Evolutionary conservation across 2,329 filamentous ascomycete species (phyloP), one percentile per base, ranked within the genome.

Genomic region (Taxawa tesnikishii): DNA sequence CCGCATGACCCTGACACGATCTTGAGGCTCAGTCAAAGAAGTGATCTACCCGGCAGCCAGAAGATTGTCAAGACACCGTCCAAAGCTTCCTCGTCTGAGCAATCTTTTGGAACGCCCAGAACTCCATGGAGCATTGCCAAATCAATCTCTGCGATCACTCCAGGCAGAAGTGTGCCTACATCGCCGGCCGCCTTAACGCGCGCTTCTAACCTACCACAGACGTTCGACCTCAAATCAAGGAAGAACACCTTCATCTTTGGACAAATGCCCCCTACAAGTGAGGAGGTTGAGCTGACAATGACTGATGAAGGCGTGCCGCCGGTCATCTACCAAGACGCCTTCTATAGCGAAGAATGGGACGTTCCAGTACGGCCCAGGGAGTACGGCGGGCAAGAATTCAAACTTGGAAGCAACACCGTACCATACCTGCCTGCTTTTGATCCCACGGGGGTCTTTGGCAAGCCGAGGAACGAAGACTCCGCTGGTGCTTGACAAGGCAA

Each of bases 301-400:
- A 55, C 65, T 43, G 51, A 63, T n/a, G 55, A 65, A 36, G 66
- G 66, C 9, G 57, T 75, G 6, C 79, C 81, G 1, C 65, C 77
- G 36, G 68, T 81, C 10, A 69, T 94, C 29, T 92, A 94, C 41
- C 82, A 85, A 53, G 77, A 85, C 49, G 78, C 87, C 1, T 87
- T 79, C 47, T 96, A 94, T 50, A 82, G 85, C 44, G 68, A 82
- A 16, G 83, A 92, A 39, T 68, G 66, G 31, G 90, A 96, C 55
- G 80, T 94, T 0, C 85, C 87, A 9, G 68, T 78, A 24, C 71
- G 79, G 32, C 57, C 68, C 18, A 69, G 83, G 32, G 84, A 94
- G 54, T 96, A 94, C 57, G 88, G 82, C 5, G 88, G 88, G 3
- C 75, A 76, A 43, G 82, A 92, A 45, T 94, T 92, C 50, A 79